These are phyloP conservation scores for Sonneratia caseolaris DNA, from an alignment of 345 rosid genomes.

Conservation along the genomic window DNA sequence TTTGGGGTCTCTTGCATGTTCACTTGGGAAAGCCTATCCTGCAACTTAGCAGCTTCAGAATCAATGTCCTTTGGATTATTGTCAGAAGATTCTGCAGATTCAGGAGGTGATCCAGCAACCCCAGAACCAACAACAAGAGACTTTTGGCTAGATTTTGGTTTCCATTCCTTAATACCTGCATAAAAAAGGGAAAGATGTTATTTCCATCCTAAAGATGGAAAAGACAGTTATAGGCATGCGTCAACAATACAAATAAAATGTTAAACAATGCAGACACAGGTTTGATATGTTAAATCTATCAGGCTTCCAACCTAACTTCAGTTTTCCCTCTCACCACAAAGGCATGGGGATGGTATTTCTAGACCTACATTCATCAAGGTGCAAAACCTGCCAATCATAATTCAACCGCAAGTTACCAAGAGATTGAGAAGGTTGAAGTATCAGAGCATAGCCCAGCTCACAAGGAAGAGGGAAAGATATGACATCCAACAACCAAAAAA, in stretches of 20 bases:
- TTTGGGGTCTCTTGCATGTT: conserved; percentile 48
- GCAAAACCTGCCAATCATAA: too few species aligned
- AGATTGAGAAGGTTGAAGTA: too few species aligned
- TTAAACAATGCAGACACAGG: too few species aligned
- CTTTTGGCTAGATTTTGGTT: conserved; percentile 68
- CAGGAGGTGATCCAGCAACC: conserved; percentile 55
- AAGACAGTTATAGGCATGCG: not conserved
- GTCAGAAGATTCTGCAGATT: conserved; percentile 34
- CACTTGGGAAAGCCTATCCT: conserved; percentile 37
- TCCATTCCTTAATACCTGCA: conserved; percentile 56
- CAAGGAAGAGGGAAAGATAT: not conserved
- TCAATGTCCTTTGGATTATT: conserved; percentile 38
- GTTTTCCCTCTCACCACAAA: too few species aligned
- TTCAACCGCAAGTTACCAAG: too few species aligned
- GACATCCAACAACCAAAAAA: not conserved
- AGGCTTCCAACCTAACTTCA: too few species aligned
- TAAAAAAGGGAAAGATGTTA: not conserved
- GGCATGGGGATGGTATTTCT: too few species aligned
- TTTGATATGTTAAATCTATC: too few species aligned
- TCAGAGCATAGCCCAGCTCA: not conserved
- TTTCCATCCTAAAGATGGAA: not conserved
- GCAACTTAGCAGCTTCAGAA: conserved; percentile 36
- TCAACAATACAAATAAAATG: too few species aligned
- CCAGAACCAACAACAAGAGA: conserved; percentile 34
- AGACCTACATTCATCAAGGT: too few species aligned